These are phyloP conservation scores for Setomelanomma holmii DNA, from an alignment of 2,329 filamentous ascomycete genomes.

Conservation along the genomic window DNA sequence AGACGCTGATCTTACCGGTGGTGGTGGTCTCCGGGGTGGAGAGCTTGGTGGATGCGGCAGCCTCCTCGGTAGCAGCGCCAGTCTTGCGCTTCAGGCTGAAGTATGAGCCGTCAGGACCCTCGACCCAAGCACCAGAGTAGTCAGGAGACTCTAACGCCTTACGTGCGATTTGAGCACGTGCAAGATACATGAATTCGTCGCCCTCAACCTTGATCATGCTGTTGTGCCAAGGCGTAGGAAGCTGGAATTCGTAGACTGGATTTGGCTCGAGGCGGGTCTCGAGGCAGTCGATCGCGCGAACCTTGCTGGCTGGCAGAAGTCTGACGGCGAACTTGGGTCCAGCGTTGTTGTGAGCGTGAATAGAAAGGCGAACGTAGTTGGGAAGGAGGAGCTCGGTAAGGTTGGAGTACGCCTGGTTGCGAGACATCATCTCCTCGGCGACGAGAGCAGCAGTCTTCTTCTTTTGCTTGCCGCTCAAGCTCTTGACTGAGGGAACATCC, in stretches of 20 bases:
- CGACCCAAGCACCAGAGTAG: conserved; percentile 36
- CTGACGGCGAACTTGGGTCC: conserved; percentile 55
- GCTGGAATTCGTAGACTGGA: conserved; percentile 39
- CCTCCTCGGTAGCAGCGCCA: conserved; percentile 3
- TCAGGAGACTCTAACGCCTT: conserved; percentile 26
- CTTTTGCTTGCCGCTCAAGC: conserved; percentile 38
- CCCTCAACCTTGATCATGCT: conserved; percentile 47
- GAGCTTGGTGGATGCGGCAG: conserved; percentile 13
- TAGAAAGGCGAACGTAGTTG: conserved; percentile 56
- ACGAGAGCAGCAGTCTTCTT: conserved; percentile 46
- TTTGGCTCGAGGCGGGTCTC: conserved; percentile 35
- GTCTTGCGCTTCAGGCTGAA: conserved; percentile 30
- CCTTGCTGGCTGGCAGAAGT: conserved; percentile 43
- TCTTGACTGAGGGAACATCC: conserved; percentile 29
- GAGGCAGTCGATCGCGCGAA: conserved; percentile 43
- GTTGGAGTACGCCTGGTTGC: conserved; percentile 59
- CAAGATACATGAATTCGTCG: conserved; percentile 37
- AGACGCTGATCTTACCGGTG: conserved; percentile 22
- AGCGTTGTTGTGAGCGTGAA: conserved; percentile 55
- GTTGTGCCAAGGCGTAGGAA: conserved; percentile 57
- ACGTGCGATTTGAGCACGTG: conserved; percentile 33
- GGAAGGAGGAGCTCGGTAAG: conserved; percentile 56
- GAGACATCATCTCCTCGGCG: conserved; percentile 48
- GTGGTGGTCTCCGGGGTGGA: conserved; percentile 16
- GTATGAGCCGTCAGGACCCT: conserved; percentile 34